Evolutionary conservation across 2,329 filamentous ascomycete species (phyloP).

Genomic region (Xylariaceae sp.): DNA sequence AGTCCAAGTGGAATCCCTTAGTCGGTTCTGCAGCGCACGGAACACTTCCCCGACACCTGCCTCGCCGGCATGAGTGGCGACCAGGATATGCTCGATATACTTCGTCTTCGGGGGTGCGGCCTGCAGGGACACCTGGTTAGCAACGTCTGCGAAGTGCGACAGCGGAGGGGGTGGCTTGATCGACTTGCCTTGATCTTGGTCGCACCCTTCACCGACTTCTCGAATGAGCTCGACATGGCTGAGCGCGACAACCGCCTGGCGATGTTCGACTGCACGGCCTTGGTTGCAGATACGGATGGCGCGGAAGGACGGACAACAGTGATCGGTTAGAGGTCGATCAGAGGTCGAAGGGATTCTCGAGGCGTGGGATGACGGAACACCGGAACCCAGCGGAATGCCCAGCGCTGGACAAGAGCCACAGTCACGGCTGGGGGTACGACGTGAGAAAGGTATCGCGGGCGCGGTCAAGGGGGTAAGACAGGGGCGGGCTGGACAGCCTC

Average conservation of each 20-base stretch:
- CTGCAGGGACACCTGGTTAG: constrained; percentile 36
- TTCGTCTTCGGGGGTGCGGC: constrained; percentile 96
- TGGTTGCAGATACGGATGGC: too few species aligned
- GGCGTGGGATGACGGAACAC: too few species aligned
- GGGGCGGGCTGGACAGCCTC: too few species aligned
- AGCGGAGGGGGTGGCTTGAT: constrained; percentile 1
- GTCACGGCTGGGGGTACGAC: too few species aligned
- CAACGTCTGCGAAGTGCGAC: constrained; percentile 1
- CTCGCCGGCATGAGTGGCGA: constrained; percentile 91
- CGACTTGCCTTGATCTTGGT: constrained; percentile 88
- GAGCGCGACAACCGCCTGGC: background rate
- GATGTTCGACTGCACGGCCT: background rate
- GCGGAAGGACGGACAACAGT: constrained; percentile 1
- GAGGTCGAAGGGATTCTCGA: too few species aligned
- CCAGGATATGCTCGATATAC: constrained; percentile 96
- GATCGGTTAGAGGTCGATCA: too few species aligned
- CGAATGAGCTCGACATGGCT: constrained; percentile 77
- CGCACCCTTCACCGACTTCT: constrained; percentile 98
- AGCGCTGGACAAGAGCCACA: too few species aligned
- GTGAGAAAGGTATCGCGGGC: too few species aligned
- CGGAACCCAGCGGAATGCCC: too few species aligned
- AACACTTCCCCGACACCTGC: constrained; percentile 94
- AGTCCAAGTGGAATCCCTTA: constrained; percentile 98
- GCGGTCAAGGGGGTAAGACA: too few species aligned
- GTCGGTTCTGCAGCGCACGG: constrained; percentile 75